Conservation (phyloP, 2,329 filamentous ascomycete species). For the Ceratocystis eucalypticola region DNA sequence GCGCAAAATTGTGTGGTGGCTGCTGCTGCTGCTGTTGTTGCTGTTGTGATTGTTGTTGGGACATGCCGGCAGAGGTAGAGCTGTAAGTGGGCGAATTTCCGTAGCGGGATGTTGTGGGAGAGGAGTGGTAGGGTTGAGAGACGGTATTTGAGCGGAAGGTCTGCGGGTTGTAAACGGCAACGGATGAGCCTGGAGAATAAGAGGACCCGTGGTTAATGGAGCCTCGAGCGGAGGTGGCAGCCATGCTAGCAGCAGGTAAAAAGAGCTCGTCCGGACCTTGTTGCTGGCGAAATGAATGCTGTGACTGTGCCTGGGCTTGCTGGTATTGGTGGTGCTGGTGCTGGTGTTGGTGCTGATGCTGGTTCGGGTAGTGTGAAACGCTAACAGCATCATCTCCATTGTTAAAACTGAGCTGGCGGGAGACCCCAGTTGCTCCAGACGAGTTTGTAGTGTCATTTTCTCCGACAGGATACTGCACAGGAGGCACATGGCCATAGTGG, state of each 20-base stretch:
- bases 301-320: conserved; percentile 29
- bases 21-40: conserved; percentile 20
- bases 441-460: conserved; percentile 26
- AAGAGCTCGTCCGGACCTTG: conserved; percentile 15
- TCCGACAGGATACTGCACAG: conserved; percentile 46
- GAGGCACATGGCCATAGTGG: conserved; percentile 53
- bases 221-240: conserved; percentile 18
- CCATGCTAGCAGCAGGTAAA: conserved; percentile 14
- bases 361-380: conserved; percentile 10
- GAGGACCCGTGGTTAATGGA: conserved; percentile 22
- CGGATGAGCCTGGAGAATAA: conserved; percentile 17
- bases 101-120: conserved; percentile 18
- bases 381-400: conserved; percentile 55
- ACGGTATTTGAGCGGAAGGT: conserved; percentile 12
- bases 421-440: conserved; percentile 22
- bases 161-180: conserved; percentile 13
- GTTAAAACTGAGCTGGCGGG: conserved; percentile 58
- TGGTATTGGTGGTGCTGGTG: conserved; percentile 22
- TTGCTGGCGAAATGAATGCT: conserved; percentile 11
- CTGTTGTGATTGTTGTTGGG: too few species aligned
- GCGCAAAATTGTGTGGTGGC: conserved; percentile 51
- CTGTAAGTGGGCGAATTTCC: conserved; percentile 16
- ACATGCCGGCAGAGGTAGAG: not conserved
- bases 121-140: conserved; percentile 22
- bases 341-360: not conserved